Evolutionary conservation across 2,329 filamentous ascomycete genomes (phyloP), one percentile per base, ranked within the genome.

Genomic region (Pleomassaria siparia): DNA sequence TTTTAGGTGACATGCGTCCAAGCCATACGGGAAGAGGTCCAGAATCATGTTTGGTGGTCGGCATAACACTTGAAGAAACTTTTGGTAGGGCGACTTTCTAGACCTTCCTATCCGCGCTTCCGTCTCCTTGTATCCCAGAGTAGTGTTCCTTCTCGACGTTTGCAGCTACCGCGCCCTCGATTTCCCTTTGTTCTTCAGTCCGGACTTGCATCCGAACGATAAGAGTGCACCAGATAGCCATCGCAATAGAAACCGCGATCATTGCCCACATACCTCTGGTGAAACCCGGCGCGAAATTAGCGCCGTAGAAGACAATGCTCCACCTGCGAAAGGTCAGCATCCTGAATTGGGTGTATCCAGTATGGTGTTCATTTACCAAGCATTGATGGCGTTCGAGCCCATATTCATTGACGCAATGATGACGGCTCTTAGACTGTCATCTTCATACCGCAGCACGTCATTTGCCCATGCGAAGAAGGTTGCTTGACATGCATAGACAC

Each of bases 381-480:
- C 40, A 21, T 89, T 88, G 5, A 89, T 75, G 0, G 83, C 81
- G 58, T 85, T 87, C 59, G 77, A 86, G 1, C 82, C 82, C 56
- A 85, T 70, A 50, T 88, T 89, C 86, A 89, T 89, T 11, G 82
- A 81, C 0, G 85, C 86, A 28, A 89, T 79, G 0, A 89, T 85
- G 1, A 89, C 78, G 2, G 79, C 82, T 3, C 86, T 75, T 55
- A 85, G 79, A 37, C 83, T 77, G 16, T 80, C 78, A 49, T 87
- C 81, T 56, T 87, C 80, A 46, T 80, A 79, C 7, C 83, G 76
- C 72, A 87, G 80, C 2, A 83, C 81, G 58, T 88, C 86, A 56
- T 89, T 89, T 18, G 84, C 86, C 86, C 86, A 89, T 0, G 86
- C 86, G 55, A 89, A 89, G 56, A 89, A 88, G 0, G 83, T 86